Percentiles rank a stretch among this genome's conserved stretches.
These are phyloP conservation scores for Diphasiastrum complanatum DNA, from an alignment of 83 land plant species.

Conservation along the genomic window DNA sequence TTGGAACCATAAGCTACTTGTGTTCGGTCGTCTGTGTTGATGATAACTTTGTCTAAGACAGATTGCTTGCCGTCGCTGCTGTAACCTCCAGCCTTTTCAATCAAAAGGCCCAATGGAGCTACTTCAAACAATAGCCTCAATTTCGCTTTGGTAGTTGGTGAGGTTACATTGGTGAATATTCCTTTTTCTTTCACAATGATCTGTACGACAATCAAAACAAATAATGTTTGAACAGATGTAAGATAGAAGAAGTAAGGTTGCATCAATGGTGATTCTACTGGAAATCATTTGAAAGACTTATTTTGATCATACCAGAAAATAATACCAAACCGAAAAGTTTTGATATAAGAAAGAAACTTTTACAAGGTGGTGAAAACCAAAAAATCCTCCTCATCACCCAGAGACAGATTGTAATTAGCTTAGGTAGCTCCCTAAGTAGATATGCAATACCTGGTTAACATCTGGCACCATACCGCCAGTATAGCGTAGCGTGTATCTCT, in stretches of 20 bases:
- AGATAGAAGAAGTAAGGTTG: no score
- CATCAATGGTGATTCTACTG: no score
- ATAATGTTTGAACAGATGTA: not conserved
- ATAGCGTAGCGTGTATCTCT: conserved; percentile 94
- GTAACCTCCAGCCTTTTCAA: conserved; percentile 95
- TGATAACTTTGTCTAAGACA: conserved; percentile 70
- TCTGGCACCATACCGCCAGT: conserved; percentile 99
- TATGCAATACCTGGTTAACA: conserved; percentile 78
- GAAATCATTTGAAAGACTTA: no score
- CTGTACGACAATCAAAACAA: conserved; percentile 29
- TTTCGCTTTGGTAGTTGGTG: conserved; percentile 89
- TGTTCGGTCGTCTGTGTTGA: conserved; percentile 72
- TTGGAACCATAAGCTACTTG: conserved; percentile 98
- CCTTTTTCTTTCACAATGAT: conserved; percentile 97
- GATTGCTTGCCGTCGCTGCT: conserved; percentile 91
- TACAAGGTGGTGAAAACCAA: no score
- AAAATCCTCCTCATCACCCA: no score
- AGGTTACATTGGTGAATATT: conserved; percentile 88
- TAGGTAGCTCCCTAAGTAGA: not conserved
- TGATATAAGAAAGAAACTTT: not conserved
- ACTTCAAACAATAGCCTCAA: conserved; percentile 91
- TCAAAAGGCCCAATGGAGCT: conserved; percentile 81
- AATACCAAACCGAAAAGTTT: not conserved
- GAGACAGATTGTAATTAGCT: not conserved
- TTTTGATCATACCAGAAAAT: not conserved